Base-by-base conservation (phyloP, 257 asterid species). In the Scutellaria baicalensis region DNA sequence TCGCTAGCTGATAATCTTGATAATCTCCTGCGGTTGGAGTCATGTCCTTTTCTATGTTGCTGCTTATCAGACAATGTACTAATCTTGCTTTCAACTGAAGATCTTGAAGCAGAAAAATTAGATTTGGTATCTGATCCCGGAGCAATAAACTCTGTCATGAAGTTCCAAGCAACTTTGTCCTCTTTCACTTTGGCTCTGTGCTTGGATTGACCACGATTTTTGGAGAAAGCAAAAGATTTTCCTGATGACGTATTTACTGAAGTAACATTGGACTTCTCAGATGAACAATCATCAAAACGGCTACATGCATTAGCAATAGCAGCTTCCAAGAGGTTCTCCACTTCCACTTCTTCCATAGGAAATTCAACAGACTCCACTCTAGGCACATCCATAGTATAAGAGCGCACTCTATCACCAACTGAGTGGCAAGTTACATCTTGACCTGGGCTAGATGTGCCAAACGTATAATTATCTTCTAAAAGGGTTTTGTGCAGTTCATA, bases 71-170 rank as follows among this genome's bases (percentile, higher is more conserved):
- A 40, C 66, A 78, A 75, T 61, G 70, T 21, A 75, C 68, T 52
- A 49, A 77, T 72, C 75, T 74, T 77, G 82, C 83, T 83, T 55
- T 74, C 86, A 48, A 74, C 77, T 35, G 94, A 81, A 77, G 92
- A 77, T 38, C 80, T 69, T 48, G 83, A 77, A 71, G 80, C 83
- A 1, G 79, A 56, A 51, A 73, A 12, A 18, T 70, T 43, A 31
- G 71, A 18, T 8, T 43, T 38, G 16, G 76, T 59, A 43, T 80
- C 76, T 66, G 52, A 60, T 48, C 78, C 82, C 14, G 40, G 55
- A 45, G 62, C 66, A 49, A 21, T 39, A 21, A 68, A 62, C 21
- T 69, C 73, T 27, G 33, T 27, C 33, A 27, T 27, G 33, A 27
- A 27, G 33, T 27, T 27, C 33, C 33, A 27, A 27, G 33, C 33